Evolutionary conservation across 768 basidiomycete genomes (phyloP), one percentile per base, ranked within the genome.

Genomic region (Termitomyces sp.): DNA sequence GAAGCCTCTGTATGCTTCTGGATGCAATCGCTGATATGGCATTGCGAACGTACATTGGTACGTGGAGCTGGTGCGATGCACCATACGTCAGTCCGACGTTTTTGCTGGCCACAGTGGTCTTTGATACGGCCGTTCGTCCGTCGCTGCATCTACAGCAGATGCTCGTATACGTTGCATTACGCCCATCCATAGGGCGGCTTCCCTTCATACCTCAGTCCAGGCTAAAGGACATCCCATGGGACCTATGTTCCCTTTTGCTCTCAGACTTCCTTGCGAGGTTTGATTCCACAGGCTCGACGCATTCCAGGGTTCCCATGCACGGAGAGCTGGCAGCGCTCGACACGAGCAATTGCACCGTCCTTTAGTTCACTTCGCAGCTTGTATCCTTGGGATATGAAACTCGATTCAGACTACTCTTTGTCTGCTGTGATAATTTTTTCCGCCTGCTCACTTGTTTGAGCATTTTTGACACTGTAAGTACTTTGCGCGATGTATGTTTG

Each of bases 361-460:
- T 86, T 85, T 62, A 85, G 85, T 82, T 75, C 80, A 84, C 81
- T 85, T 85, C 80, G 84, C 80, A 77, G 83, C 80, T 75, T 80
- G 75, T 71, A 68, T 62, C 61, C 60, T 51, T 18, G 55, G 58
- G 60, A 67, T 56, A 60, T 62, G 75, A 70, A 81, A 82, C 81
- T 82, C 77, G 78, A 83, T 81, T 82, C 81, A 80, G 81, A 82
- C 80, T 82, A 81, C 76, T 82, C 80, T 82, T 70, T 72, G 76
- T 72, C 80, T 81, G 79, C 74, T 71, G 73, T 62, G 63, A 22
- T 39, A 62, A 60, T 61, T 64, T 66, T 66, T 64, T 56, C 53
- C 51, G 2, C 24, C 46, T 24, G 57, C 60, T 61, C 64, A 61
- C 64, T 65, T 45, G 60, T 57, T 57, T 65, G 64, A 53, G 62